These are phyloP conservation scores for Peniophora sp. DNA, from an alignment of 1,284 basidiomycete species.

Conservation along the genomic window DNA sequence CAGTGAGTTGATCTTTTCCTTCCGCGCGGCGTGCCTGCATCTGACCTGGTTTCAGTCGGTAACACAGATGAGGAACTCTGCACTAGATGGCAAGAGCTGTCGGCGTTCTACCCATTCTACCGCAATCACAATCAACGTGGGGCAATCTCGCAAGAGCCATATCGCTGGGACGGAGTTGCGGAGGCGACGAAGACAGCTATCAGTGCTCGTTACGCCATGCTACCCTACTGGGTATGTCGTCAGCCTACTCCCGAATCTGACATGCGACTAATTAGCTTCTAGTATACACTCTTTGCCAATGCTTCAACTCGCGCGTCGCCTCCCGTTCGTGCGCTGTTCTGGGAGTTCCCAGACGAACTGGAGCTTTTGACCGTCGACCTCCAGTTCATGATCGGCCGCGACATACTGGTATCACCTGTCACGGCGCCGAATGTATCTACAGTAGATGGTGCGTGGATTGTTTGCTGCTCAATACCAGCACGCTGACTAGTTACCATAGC, in stretches of 20 bases:
- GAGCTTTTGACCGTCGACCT: conserved; percentile 55
- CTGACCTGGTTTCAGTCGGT: conserved; percentile 30
- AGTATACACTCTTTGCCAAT: conserved; percentile 72
- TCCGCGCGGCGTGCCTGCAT: conserved; percentile 4
- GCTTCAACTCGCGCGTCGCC: conserved; percentile 57
- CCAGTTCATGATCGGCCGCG: conserved; percentile 66
- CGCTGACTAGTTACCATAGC: background rate
- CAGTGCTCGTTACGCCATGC: conserved; percentile 52
- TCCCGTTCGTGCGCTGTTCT: conserved; percentile 67
- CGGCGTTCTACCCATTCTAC: conserved; percentile 70
- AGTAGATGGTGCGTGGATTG: conserved; percentile 37
- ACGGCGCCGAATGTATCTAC: conserved; percentile 49
- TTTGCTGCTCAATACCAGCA: background rate
- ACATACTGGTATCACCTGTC: conserved; percentile 71
- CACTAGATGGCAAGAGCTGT: conserved; percentile 66
- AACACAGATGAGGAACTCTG: conserved; percentile 79
- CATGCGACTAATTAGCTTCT: conserved; percentile 1
- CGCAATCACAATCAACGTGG: conserved; percentile 60
- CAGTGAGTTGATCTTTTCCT: conserved; percentile 24
- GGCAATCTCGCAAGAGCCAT: conserved; percentile 65
- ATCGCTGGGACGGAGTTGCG: conserved; percentile 68
- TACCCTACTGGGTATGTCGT: conserved; percentile 65
- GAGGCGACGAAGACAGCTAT: conserved; percentile 66
- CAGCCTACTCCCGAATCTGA: conserved; percentile 1
- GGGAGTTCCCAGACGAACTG: conserved; percentile 65